Evolutionary conservation across 495 filamentous ascomycete species (phyloP), one percentile per base, ranked within the genome.

Genomic region (Penicillium lividum): DNA sequence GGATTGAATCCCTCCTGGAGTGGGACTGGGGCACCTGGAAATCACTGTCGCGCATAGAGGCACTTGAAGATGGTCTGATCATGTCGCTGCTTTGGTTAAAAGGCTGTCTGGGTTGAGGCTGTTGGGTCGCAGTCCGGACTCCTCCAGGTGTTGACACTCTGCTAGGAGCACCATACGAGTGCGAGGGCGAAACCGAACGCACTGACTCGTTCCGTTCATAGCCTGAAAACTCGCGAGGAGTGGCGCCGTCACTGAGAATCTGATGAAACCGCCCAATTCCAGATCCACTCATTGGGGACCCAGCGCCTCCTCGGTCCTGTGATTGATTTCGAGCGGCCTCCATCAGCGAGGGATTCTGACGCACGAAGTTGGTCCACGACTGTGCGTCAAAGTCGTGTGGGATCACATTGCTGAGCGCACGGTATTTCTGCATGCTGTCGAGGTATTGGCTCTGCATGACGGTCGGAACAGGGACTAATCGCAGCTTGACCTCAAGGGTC

Each of bases 401-500:
- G 55, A 85, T 80, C 22, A 80, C 68, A 58, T 81, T 83, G 77
- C 77, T 88, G 60, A 83, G 70, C 68, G 80, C 83, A 57, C 77
- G 80, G 72, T 84, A 84, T 58, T 75, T 80, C 50, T 84, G 82
- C 77, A 87, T 85, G 66, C 77, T 84, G 54, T 82, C 83, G 40
- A 86, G 70, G 66, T 86, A 89, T 67, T 89, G 85, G 66, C 76
- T 86, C 66, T 92, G 90, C 51, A 86, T 75, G 53, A 86, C 84
- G 34, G 84, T 92, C 10, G 90, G 83, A 28, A 97, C 89, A 1
- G 92, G 88, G 22, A 91, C 87, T 34, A 98, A 79, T 62, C 90
- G 91, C 50, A 98, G 73, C 73, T 91, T 97, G 58, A 98, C 95
- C 74, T 98, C 95, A 54, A 98, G 73, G 2, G 91, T 97, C 69